Conservation (phyloP, 23 red algal species). For the Chondrus crispus region DNA sequence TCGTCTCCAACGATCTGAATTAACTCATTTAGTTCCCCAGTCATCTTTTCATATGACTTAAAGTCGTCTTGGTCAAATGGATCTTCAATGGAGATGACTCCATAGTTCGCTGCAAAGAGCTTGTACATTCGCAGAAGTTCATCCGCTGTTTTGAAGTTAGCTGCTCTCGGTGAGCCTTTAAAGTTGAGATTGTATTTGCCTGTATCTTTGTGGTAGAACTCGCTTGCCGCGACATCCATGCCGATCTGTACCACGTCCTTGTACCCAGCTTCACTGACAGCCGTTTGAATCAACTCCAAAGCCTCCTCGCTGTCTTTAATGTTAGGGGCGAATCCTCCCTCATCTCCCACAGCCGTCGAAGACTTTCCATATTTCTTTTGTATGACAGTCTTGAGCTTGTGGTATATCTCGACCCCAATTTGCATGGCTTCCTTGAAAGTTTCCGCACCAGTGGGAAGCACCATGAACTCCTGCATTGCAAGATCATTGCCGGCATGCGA, state of each 20-base stretch:
- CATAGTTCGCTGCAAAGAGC: conserved; percentile 64
- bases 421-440: conserved; percentile 85
- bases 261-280: conserved; percentile 82
- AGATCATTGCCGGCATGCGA: conserved; percentile 89
- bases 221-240: conserved; percentile 80
- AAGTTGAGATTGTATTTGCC: conserved; percentile 88
- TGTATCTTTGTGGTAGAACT: conserved; percentile 62
- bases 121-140: conserved; percentile 87
- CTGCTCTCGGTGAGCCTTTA: conserved; percentile 39
- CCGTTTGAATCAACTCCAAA: conserved; percentile 63
- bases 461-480: conserved; percentile 97
- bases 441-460: conserved; percentile 87
- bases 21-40: conserved; percentile 67
- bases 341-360: conserved; percentile 78
- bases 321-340: conserved; percentile 93
- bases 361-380: conserved; percentile 79
- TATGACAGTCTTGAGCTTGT: conserved; percentile 80
- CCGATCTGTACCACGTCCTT: conserved; percentile 74
- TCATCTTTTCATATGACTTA: conserved; percentile 73
- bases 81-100: conserved; percentile 86
- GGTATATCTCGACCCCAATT: conserved; percentile 89
- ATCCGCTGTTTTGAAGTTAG: conserved; percentile 37
- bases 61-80: conserved; percentile 93
- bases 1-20: conserved; percentile 94
- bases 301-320: conserved; percentile 87